A percentile compares a stretch with the other conserved stretches of the same genome.
These are phyloP conservation scores for Penicillium sp. DNA, from an alignment of 2,329 filamentous ascomycete species.

Conservation along the genomic window DNA sequence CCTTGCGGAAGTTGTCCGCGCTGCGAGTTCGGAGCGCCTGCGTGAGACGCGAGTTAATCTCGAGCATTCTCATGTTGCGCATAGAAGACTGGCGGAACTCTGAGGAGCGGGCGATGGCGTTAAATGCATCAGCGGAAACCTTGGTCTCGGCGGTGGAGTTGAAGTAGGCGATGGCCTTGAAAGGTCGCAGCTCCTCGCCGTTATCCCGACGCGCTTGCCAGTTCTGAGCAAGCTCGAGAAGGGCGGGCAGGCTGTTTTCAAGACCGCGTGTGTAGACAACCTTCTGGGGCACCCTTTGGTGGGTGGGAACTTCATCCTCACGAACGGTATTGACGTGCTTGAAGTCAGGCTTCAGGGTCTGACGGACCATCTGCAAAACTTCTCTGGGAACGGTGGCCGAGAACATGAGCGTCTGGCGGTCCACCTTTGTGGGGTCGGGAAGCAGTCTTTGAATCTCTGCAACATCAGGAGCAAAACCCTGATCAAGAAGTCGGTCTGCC, in stretches of 20 bases:
- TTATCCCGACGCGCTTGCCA: slow-evolving; percentile 49
- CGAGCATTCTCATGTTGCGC: slow-evolving; percentile 42
- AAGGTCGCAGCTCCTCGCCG: slow-evolving; percentile 54
- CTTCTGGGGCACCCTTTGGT: slow-evolving; percentile 78
- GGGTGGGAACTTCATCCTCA: slow-evolving; percentile 78
- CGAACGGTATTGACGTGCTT: slow-evolving; percentile 87
- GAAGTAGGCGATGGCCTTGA: slow-evolving; percentile 96
- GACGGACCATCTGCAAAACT: slow-evolving; percentile 74
- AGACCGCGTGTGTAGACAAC: slow-evolving; percentile 65
- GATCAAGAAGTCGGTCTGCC: slow-evolving; percentile 65
- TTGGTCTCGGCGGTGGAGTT: slow-evolving; percentile 73
- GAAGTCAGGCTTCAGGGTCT: slow-evolving; percentile 77
- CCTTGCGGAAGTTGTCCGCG: slow-evolving; percentile 67
- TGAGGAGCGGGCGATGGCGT: slow-evolving; percentile 44
- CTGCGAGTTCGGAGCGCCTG: slow-evolving; percentile 68
- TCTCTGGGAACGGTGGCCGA: slow-evolving; percentile 87
- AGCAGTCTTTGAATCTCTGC: slow-evolving; percentile 59
- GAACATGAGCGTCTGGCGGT: slow-evolving; percentile 89
- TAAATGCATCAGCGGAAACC: slow-evolving; percentile 60
- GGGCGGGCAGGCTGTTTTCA: slow-evolving; percentile 71
- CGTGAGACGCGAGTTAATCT: slow-evolving; percentile 76
- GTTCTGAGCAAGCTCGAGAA: slow-evolving; percentile 71
- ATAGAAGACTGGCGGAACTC: slow-evolving; percentile 30
- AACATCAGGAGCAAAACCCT: slow-evolving; percentile 66
- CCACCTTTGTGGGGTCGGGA: slow-evolving; percentile 60